Conservation (phyloP, 1,284 basidiomycete species). For the Neonothopanus nambi region DNA sequence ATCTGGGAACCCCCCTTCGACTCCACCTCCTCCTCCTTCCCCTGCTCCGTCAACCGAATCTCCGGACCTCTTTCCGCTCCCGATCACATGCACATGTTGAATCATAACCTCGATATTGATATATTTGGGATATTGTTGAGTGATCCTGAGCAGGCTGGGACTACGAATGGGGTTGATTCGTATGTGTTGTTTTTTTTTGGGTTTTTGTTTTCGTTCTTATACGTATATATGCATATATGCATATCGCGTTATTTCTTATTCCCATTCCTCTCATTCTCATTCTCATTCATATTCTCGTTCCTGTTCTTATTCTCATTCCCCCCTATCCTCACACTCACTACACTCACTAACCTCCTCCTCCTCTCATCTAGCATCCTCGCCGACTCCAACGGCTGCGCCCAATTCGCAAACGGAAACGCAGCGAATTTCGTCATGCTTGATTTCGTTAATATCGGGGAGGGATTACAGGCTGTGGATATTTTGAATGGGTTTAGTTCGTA, state of each 20-base stretch:
- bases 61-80: constrained; percentile 43
- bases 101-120: constrained; percentile 51
- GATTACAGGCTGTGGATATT: constrained; percentile 39
- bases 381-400: constrained; percentile 44
- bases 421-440: constrained; percentile 56
- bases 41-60: constrained; percentile 71
- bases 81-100: constrained; percentile 60
- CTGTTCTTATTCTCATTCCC: no score
- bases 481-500: constrained; percentile 49
- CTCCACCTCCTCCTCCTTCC: constrained; percentile 61
- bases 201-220: neutral
- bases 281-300: no score
- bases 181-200: no score
- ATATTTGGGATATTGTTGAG: constrained; percentile 39
- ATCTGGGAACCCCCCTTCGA: constrained; percentile 79
- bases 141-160: constrained; percentile 38
- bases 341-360: constrained; percentile 40
- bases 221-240: no score
- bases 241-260: no score
- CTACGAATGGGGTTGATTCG: constrained; percentile 40
- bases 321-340: no score
- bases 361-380: constrained; percentile 46
- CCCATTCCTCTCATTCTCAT: no score
- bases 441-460: constrained; percentile 48
- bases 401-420: constrained; percentile 39